phyloP scores from a whole-genome alignment of 495 filamentous ascomycete genomes.

The Aspergillus steynii region DNA sequence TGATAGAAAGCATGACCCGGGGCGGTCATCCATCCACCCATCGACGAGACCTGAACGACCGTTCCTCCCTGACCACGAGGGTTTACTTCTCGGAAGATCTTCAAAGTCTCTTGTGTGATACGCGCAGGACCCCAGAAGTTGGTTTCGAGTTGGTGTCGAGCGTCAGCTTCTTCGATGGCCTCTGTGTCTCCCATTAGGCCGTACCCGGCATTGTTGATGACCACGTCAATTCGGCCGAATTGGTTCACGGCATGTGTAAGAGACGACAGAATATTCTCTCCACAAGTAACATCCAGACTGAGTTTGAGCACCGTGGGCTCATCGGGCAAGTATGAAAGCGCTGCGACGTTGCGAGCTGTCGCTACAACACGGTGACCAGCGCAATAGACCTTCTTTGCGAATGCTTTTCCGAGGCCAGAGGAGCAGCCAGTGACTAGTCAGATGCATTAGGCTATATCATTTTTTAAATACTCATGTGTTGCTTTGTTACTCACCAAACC shows the following conservation, averaged over 20 bases:
- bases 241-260: conserved; percentile 16
- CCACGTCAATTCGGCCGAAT: conserved; percentile 27
- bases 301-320: conserved; percentile 42
- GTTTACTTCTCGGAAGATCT: conserved; percentile 43
- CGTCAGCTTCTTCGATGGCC: conserved; percentile 35
- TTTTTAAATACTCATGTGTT: too few species aligned
- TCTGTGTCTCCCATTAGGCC: conserved; percentile 48
- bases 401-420: conserved; percentile 41
- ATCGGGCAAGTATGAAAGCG: conserved; percentile 39
- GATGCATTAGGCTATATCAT: too few species aligned
- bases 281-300: conserved; percentile 37
- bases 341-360: conserved; percentile 40
- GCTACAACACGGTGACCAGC: conserved; percentile 48
- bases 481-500: too few species aligned
- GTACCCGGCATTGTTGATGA: conserved; percentile 39
- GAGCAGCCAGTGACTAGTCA: conserved; percentile 29
- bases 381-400: conserved; percentile 40
- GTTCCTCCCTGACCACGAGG: conserved; percentile 43
- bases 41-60: conserved; percentile 53
- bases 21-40: conserved; percentile 50
- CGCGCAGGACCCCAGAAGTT: conserved; percentile 55
- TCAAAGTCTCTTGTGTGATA: conserved; percentile 44
- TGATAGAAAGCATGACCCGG: conserved; percentile 54
- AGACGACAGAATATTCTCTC: conserved; percentile 19
- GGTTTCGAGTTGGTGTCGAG: conserved; percentile 48